Conservation (phyloP, 129 eudicot genomes). For the Glebionis coronaria region DNA sequence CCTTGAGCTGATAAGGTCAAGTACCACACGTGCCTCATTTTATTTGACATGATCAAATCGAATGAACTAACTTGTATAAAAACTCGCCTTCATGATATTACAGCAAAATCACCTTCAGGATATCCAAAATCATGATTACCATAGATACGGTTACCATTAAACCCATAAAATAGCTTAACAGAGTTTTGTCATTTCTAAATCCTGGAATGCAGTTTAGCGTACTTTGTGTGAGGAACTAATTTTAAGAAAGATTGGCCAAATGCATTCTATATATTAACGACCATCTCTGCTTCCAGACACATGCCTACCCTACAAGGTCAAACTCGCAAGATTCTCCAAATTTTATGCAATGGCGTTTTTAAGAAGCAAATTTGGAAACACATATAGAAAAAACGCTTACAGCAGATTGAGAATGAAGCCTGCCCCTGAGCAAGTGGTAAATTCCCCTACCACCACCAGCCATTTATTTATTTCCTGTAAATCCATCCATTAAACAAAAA, state of each 20-base stretch:
- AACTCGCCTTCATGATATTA: constrained; percentile 1
- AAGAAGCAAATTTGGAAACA: background rate
- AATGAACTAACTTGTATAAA: background rate
- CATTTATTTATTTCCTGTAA: constrained; percentile 48
- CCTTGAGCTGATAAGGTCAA: background rate
- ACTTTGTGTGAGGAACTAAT: background rate
- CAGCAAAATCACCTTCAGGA: background rate
- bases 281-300: too few relatives aligned
- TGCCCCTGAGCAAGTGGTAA: constrained; percentile 67
- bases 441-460: constrained; percentile 69
- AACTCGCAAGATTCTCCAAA: too few relatives aligned
- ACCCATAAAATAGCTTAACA: background rate
- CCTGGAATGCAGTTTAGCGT: background rate
- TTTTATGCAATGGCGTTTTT: too few relatives aligned
- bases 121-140: background rate
- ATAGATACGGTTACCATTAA: background rate
- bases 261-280: too few relatives aligned
- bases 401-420: constrained; percentile 49
- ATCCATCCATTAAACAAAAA: constrained; percentile 13
- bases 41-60: background rate
- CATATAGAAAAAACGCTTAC: constrained; percentile 34
- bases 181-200: background rate
- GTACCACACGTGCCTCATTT: background rate
- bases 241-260: background rate
- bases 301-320: constrained; percentile 6